Evolutionary conservation across 257 asterid genomes (phyloP).

Genomic region (Capsicum baccatum): DNA sequence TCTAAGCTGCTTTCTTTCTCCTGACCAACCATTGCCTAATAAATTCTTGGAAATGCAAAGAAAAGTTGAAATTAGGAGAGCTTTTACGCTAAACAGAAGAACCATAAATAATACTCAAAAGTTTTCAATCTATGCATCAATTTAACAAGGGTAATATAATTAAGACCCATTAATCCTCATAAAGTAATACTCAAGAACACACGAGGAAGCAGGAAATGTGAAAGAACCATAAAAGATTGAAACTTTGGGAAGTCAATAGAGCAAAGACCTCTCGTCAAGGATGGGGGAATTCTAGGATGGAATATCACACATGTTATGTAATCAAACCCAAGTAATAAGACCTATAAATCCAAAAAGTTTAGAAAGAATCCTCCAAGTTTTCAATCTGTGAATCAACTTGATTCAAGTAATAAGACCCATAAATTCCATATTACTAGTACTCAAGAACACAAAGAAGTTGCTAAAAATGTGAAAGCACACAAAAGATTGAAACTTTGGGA

Average conservation of each 20-base stretch:
- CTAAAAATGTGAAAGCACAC: background rate
- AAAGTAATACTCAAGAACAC: background rate
- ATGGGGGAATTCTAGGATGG: background rate
- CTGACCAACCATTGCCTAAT: background rate
- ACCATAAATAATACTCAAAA: background rate
- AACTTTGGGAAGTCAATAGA: constrained; percentile 18
- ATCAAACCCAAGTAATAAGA: background rate
- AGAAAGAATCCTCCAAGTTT: background rate
- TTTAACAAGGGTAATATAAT: background rate
- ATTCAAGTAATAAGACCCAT: too few relatives aligned
- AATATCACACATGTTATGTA: background rate
- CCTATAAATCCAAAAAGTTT: too few relatives aligned
- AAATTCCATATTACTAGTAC: background rate
- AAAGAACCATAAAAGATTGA: constrained; percentile 1
- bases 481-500: constrained; percentile 6
- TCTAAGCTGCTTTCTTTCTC: background rate
- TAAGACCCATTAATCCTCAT: background rate
- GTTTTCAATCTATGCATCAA: background rate
- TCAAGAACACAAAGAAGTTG: background rate
- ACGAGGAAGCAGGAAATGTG: background rate
- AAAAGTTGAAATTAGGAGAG: background rate
- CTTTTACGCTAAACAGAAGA: background rate
- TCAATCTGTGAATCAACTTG: too few relatives aligned
- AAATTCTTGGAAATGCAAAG: constrained; percentile 5
- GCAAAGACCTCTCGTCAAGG: background rate